These are phyloP conservation scores for Rehmannia glutinosa DNA, from an alignment of 257 asterid genomes.

Conservation along the genomic window DNA sequence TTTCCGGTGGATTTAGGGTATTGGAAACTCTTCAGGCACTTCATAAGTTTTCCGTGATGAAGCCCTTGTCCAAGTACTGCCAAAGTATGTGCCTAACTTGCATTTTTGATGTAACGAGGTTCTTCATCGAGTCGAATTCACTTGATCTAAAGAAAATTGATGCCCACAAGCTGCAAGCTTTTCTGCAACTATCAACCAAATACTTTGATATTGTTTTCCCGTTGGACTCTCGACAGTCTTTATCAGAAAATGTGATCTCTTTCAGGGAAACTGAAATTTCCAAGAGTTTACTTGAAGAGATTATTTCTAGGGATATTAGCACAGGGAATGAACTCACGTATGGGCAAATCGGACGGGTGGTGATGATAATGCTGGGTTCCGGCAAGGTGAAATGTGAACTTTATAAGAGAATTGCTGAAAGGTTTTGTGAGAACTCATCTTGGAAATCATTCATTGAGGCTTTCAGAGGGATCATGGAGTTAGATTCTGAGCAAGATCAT, in stretches of 20 bases:
- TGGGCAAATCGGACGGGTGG: slow-evolving; percentile 41
- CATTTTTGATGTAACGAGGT: slow-evolving; percentile 30
- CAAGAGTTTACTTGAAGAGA: slow-evolving; percentile 32
- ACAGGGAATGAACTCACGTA: slow-evolving; percentile 13
- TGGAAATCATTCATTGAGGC: slow-evolving; percentile 48
- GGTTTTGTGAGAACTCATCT: not conserved
- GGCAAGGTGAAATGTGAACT: slow-evolving; percentile 24
- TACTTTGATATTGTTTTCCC: slow-evolving; percentile 43
- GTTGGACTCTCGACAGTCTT: slow-evolving; percentile 29
- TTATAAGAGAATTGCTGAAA: slow-evolving; percentile 16
- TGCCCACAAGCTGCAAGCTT: slow-evolving; percentile 11
- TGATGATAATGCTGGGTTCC: slow-evolving; percentile 40
- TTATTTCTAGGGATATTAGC: slow-evolving; percentile 13
- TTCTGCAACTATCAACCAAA: slow-evolving; percentile 5
- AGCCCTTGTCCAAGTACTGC: slow-evolving; percentile 13
- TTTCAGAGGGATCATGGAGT: not conserved
- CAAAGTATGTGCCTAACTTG: slow-evolving; percentile 31
- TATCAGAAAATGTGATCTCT: slow-evolving; percentile 28
- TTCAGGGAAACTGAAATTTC: slow-evolving; percentile 39
- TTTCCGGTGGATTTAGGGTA: slow-evolving; percentile 38
- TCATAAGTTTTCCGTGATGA: not conserved
- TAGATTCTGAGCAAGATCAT: too few species aligned
- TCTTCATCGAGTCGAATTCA: slow-evolving; percentile 21
- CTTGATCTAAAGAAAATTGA: slow-evolving; percentile 10
- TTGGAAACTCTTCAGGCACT: slow-evolving; percentile 35